Evolutionary conservation across 2,329 filamentous ascomycete species (phyloP).

Genomic region (Alternaria sp.): DNA sequence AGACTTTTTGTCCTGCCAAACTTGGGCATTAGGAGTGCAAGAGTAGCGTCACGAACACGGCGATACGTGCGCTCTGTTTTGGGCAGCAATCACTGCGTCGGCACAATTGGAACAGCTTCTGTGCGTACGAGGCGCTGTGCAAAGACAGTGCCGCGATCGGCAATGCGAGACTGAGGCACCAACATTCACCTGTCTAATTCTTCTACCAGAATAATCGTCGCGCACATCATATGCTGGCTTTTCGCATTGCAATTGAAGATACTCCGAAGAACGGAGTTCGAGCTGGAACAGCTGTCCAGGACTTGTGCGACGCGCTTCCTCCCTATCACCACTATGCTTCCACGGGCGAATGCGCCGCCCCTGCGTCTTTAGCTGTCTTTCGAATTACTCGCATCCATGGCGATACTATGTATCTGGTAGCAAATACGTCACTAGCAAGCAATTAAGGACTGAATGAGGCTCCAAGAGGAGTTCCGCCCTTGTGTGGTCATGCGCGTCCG

Average conservation of each 20-base stretch:
- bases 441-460: background rate
- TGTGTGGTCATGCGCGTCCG: background rate
- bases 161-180: background rate
- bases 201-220: background rate
- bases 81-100: background rate
- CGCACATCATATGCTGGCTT: background rate
- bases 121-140: background rate
- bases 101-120: background rate
- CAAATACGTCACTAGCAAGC: background rate
- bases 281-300: background rate
- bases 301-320: background rate
- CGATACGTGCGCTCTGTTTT: background rate
- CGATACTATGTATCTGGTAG: background rate
- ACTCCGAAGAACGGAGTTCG: background rate
- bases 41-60: background rate
- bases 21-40: background rate
- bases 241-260: background rate
- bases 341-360: background rate
- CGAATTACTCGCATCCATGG: background rate
- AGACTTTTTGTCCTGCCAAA: background rate
- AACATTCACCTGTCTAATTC: background rate
- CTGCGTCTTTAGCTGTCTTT: background rate
- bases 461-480: background rate
- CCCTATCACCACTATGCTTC: background rate
- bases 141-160: background rate